Evolutionary conservation across 805 yeast genomes (phyloP), one percentile per base, ranked within the genome.

Genomic region (Tetrapisispora taiwanensis): DNA sequence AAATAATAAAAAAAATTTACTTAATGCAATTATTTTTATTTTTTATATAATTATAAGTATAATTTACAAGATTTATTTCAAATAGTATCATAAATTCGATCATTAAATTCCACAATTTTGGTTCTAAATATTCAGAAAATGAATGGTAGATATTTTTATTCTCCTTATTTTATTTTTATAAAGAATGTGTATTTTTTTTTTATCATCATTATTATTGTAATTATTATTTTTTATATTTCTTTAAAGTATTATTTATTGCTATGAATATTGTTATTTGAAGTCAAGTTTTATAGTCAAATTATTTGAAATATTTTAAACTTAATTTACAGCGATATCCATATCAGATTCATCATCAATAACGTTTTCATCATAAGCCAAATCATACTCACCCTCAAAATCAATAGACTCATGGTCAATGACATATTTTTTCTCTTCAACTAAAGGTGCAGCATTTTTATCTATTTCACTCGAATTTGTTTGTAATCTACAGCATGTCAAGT

Each of bases 401-500:
- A 65, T 62, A 13, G 59, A 66, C 33, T 67, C 65, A 34, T 65
- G 69, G 39, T 67, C 71, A 36, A 68, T 64, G 1, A 66, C 63
- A 22, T 57, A 43, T 39, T 59, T 59, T 52, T 65, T 61, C 40
- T 52, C 52, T 15, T 47, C 46, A 26, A 42, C 53, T 19, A 49
- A 53, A 12, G 51, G 53, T 7, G 52, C 67, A 38, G 63, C 68
- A 27, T 69, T 73, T 40, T 66, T 71, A 46, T 67, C 60, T 1
- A 59, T 68, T 39, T 65, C 68, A 41, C 63, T 47, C 51, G 66
- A 65, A 39, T 60, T 60, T 32, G 61, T 59, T 39, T 71, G 64
- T 39, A 70, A 58, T 43, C 70, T 67, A 34, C 69, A 58, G 43
- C 82, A 81, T 44, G 78, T 79, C 49, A 92, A 67, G 53, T 85